Conservation (phyloP, 495 filamentous ascomycete species). For the Xylaria intraflava region DNA sequence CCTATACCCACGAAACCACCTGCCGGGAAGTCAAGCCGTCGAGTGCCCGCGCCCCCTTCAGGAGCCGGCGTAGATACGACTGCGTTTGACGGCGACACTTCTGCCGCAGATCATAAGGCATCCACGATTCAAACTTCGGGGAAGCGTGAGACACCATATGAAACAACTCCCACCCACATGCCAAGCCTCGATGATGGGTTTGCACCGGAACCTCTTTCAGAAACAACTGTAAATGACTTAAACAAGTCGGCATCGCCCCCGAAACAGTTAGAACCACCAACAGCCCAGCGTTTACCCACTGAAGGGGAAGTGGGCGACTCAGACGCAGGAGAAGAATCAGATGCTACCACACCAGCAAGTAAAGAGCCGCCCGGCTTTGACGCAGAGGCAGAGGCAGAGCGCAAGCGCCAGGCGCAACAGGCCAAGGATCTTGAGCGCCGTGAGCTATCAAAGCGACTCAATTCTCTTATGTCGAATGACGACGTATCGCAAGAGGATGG, state of each 20-base stretch:
- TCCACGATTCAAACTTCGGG: neutral
- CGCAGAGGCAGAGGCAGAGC: constrained; percentile 7
- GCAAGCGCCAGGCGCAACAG: constrained; percentile 19
- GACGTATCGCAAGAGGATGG: constrained; percentile 12
- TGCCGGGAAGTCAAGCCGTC: neutral
- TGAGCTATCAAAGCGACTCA: constrained; percentile 21
- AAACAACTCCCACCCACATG: constrained; percentile 33
- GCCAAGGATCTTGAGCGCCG: constrained; percentile 17
- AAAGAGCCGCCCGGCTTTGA: constrained; percentile 16
- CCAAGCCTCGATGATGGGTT: constrained; percentile 9
- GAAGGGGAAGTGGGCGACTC: constrained; percentile 40
- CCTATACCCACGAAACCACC: constrained; percentile 3
- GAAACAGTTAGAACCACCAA: constrained; percentile 9
- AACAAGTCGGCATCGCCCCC: constrained; percentile 28
- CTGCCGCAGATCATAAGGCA: neutral
- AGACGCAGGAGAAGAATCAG: constrained; percentile 27
- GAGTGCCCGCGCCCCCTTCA: constrained; percentile 5
- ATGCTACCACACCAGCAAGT: constrained; percentile 8
- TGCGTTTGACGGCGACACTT: constrained; percentile 19
- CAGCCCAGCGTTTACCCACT: constrained; percentile 16
- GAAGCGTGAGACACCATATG: constrained; percentile 11
- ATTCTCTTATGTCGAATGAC: constrained; percentile 21
- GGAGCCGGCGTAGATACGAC: constrained; percentile 26
- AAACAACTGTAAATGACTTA: constrained; percentile 30
- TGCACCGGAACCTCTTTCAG: constrained; percentile 30